A percentile compares a stretch with the other conserved stretches of the same genome.
These are phyloP conservation scores for Talaromyces thailandensis DNA, from an alignment of 495 filamentous ascomycete genomes.

Conservation along the genomic window DNA sequence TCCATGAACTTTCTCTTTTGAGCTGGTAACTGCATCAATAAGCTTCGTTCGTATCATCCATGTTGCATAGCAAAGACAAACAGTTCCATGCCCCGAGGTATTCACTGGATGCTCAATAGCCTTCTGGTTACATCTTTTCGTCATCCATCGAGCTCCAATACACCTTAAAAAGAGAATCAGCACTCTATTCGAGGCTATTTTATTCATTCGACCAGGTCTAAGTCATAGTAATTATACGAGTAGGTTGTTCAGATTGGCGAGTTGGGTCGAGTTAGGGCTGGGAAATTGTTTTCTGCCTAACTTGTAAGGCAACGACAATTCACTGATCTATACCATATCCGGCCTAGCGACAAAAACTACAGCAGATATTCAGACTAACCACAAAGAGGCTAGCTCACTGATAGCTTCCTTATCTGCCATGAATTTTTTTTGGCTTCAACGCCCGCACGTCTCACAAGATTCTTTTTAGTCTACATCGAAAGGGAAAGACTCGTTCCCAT, in stretches of 20 bases:
- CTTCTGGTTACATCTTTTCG: neutral
- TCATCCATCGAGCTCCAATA: neutral
- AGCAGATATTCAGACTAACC: neutral
- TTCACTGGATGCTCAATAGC: neutral
- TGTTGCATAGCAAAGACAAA: neutral
- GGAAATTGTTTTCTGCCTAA: neutral
- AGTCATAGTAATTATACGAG: neutral
- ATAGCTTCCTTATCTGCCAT: constrained; percentile 5
- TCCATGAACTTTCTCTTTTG: neutral
- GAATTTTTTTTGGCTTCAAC: neutral
- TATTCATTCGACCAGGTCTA: neutral
- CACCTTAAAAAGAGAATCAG: neutral
- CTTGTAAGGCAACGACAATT: neutral
- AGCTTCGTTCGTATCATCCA: neutral
- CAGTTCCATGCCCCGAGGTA: neutral
- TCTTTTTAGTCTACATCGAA: neutral
- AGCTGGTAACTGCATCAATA: neutral
- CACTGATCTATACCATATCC: neutral
- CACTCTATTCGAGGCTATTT: neutral
- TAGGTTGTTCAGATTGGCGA: neutral
- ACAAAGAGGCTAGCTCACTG: neutral
- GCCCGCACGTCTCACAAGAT: constrained; percentile 1
- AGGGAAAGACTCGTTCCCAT: neutral
- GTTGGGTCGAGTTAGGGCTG: neutral
- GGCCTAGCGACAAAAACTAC: neutral